A percentile compares a stretch with the other conserved stretches of the same genome.
These are phyloP conservation scores for Neocatenulostroma microsporum DNA, from an alignment of 2,329 filamentous ascomycete species.

Conservation along the genomic window DNA sequence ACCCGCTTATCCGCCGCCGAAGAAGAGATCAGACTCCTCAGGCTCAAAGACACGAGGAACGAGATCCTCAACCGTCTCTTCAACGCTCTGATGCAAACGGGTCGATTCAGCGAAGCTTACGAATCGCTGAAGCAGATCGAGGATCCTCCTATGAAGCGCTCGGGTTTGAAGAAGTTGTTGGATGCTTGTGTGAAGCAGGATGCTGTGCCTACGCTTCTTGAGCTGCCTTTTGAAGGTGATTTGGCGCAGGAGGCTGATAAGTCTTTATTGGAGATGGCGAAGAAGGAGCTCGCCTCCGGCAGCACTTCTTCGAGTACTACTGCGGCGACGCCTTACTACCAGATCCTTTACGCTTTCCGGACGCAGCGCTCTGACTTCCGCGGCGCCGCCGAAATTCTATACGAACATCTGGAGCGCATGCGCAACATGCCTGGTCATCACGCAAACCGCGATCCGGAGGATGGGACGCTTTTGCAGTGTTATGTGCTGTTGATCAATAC, in stretches of 20 bases:
- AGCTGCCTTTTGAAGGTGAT: slow-evolving; percentile 64
- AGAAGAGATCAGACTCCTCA: slow-evolving; percentile 29
- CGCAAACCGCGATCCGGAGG: slow-evolving; percentile 34
- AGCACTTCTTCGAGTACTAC: slow-evolving; percentile 21
- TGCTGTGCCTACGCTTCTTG: slow-evolving; percentile 46
- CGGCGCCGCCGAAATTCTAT: slow-evolving; percentile 56
- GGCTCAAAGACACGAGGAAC: slow-evolving; percentile 39
- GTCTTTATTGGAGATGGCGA: slow-evolving; percentile 64
- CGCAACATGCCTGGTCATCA: slow-evolving; percentile 14
- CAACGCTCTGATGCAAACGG: slow-evolving; percentile 68
- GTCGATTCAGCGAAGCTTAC: slow-evolving; percentile 76
- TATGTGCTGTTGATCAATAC: slow-evolving; percentile 92
- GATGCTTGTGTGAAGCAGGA: slow-evolving; percentile 31
- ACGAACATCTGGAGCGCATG: slow-evolving; percentile 49
- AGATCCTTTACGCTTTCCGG: slow-evolving; percentile 86
- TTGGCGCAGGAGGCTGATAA: slow-evolving; percentile 73
- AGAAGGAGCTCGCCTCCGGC: slow-evolving; percentile 54
- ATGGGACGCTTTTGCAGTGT: slow-evolving; percentile 57
- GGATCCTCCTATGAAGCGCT: slow-evolving; percentile 57
- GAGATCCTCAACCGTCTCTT: slow-evolving; percentile 81
- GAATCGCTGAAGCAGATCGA: slow-evolving; percentile 66
- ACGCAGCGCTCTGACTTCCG: slow-evolving; percentile 79
- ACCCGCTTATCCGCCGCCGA: slow-evolving; percentile 21
- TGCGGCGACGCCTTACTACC: slow-evolving; percentile 61
- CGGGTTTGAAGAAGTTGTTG: slow-evolving; percentile 61